phyloP scores from a whole-genome alignment of 768 basidiomycete species.

The Mycena metata region DNA sequence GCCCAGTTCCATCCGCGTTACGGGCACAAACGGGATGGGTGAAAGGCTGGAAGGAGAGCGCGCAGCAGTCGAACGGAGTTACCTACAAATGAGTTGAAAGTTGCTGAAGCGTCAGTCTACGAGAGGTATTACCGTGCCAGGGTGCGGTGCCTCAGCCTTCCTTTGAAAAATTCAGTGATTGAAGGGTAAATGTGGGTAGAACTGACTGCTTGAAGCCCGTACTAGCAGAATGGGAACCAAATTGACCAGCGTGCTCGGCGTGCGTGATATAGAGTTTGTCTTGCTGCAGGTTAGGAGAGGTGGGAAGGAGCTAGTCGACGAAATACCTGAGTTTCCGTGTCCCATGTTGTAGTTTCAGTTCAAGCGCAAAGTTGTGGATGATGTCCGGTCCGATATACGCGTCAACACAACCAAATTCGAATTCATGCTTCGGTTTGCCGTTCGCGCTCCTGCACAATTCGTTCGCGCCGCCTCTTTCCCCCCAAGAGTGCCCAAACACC shows the following conservation, averaged over 20 bases:
- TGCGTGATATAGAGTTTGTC: slow-evolving; percentile 75
- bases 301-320: slow-evolving; percentile 61
- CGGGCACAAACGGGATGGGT: slow-evolving; percentile 89
- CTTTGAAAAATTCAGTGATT: slow-evolving; percentile 49
- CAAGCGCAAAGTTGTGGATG: too few species aligned
- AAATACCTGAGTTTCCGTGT: slow-evolving; percentile 84
- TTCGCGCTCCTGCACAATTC: slow-evolving; percentile 9
- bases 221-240: slow-evolving; percentile 87
- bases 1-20: slow-evolving; percentile 83
- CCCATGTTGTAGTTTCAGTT: slow-evolving; percentile 74
- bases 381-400: not conserved
- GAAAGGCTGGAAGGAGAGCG: slow-evolving; percentile 92
- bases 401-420: not conserved
- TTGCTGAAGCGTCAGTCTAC: too few species aligned
- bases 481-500: not conserved
- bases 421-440: slow-evolving; percentile 14
- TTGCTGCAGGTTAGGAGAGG: not conserved
- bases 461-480: slow-evolving; percentile 31
- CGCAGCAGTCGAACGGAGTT: slow-evolving; percentile 83
- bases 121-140: slow-evolving; percentile 71
- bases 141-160: slow-evolving; percentile 76
- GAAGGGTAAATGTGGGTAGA: slow-evolving; percentile 22
- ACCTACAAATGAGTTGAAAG: too few species aligned
- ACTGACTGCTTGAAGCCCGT: slow-evolving; percentile 78
- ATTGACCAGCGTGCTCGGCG: slow-evolving; percentile 84